These are phyloP conservation scores for Sarocladium kiliense DNA, from an alignment of 2,329 filamentous ascomycete species.

Conservation along the genomic window DNA sequence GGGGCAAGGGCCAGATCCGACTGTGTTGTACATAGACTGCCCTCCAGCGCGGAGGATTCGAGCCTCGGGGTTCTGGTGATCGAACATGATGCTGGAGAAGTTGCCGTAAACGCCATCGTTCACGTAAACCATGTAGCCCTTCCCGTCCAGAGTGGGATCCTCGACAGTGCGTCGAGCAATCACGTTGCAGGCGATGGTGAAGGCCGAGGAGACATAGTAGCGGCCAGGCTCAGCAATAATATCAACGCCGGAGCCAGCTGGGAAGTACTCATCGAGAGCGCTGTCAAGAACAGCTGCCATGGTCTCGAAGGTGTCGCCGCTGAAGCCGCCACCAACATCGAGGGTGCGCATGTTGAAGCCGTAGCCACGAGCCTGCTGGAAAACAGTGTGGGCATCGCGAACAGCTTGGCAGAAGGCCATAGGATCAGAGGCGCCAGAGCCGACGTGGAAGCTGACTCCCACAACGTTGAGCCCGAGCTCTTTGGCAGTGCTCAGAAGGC, in stretches of 20 bases:
- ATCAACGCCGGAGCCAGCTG: constrained; percentile 62
- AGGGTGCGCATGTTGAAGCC: constrained; percentile 82
- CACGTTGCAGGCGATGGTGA: constrained; percentile 91
- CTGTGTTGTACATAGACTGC: constrained; percentile 53
- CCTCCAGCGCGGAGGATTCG: constrained; percentile 66
- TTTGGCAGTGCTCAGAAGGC: constrained; percentile 74
- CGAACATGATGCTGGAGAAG: constrained; percentile 99
- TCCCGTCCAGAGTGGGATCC: constrained; percentile 58
- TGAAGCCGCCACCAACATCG: constrained; percentile 93
- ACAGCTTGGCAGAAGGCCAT: constrained; percentile 86
- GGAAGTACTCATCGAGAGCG: constrained; percentile 85
- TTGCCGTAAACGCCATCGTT: constrained; percentile 98
- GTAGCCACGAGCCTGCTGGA: constrained; percentile 72
- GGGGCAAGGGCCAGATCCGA: constrained; percentile 40
- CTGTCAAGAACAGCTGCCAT: constrained; percentile 78
- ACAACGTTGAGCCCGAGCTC: constrained; percentile 84
- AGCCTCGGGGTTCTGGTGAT: constrained; percentile 87
- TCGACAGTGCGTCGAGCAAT: constrained; percentile 89
- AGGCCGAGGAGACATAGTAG: constrained; percentile 90
- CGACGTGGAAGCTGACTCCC: constrained; percentile 96
- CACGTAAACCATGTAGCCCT: constrained; percentile 93
- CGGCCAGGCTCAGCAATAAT: constrained; percentile 95
- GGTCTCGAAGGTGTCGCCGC: constrained; percentile 80
- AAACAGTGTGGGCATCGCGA: constrained; percentile 80
- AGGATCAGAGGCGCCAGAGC: constrained; percentile 93